Evolutionary conservation across 805 yeast species (phyloP), one percentile per base, ranked within the genome.

Genomic region (Candida piceae): DNA sequence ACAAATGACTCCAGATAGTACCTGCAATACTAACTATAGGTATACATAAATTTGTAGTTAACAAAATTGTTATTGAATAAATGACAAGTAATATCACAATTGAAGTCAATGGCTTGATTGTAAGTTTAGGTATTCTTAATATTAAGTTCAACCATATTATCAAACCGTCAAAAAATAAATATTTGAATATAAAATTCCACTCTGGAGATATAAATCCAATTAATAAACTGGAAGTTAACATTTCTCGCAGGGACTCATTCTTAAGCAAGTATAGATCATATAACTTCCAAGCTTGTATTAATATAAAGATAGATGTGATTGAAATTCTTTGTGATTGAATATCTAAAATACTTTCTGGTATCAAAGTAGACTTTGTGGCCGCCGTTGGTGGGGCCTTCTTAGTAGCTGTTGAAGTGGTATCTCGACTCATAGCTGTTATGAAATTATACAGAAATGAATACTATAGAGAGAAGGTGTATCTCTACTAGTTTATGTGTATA

Each of bases 271-370:
- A 61, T 29, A 84, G 59, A 54, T 86, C 95, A 48, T 83, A 84
- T 1, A 85, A 39, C 55, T 93, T 90, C 75, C 84, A 84, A n/a
- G 85, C 75, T 58, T 89, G 97, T n/a, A 90, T 68, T 23, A 84
- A 66, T 2, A 74, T 64, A 53, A 87, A 85, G 9, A 84, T 42
- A 1, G 85, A 73, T n/a, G 80, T 57, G 3, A 78, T 70, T 38
- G 85, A 70, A 24, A 78, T 58, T 42, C 96, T 66, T 58, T 90
- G 98, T 11, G 84, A 76, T 2, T 85, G 85, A 5, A 75, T 74
- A 45, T 87, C 95, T 18, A 89, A 54, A 2, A 79, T 64, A 6
- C 70, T 62, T 12, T 76, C 69, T 0, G 96, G 85, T 29, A 90
- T 77, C 29, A 84, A 61, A 3, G 80, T 16, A 10, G 18, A 20